Percentiles rank a stretch among this genome's conserved stretches.
Conservation (phyloP, 2,329 filamentous ascomycete genomes). For the Hypoxylon sp. region DNA sequence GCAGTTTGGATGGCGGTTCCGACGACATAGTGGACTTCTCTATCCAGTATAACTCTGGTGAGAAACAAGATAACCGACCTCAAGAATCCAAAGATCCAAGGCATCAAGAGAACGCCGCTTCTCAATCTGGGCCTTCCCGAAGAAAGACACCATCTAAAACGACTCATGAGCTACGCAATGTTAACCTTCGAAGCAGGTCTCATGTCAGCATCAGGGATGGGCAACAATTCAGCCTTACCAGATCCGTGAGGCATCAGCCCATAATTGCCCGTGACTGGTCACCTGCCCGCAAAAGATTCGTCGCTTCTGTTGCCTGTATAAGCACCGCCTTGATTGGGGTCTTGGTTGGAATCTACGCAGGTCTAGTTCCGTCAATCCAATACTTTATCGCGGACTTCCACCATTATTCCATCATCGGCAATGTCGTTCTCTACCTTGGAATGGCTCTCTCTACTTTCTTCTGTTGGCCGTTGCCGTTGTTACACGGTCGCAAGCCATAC, state of each 20-base stretch:
- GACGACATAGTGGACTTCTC: slow-evolving; percentile 43
- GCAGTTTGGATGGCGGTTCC: slow-evolving; percentile 45
- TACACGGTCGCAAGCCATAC: slow-evolving; percentile 82
- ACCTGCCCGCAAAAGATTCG: slow-evolving; percentile 70
- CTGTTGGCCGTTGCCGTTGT: slow-evolving; percentile 76
- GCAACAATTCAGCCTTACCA: slow-evolving; percentile 61
- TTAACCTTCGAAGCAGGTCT: slow-evolving; percentile 59
- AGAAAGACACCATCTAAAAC: slow-evolving; percentile 21
- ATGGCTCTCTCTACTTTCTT: slow-evolving; percentile 75
- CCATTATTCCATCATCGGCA: slow-evolving; percentile 75
- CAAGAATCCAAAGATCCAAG: slow-evolving; percentile 10
- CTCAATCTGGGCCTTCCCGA: slow-evolving; percentile 11
- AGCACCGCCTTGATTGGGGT: slow-evolving; percentile 77
- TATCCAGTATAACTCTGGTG: slow-evolving; percentile 31
- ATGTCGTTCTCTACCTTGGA: slow-evolving; percentile 76
- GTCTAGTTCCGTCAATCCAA: slow-evolving; percentile 80
- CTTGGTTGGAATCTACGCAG: slow-evolving; percentile 78
- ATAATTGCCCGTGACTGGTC: slow-evolving; percentile 79
- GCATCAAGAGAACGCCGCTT: slow-evolving; percentile 7
- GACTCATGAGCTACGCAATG: slow-evolving; percentile 39
- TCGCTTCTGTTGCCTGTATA: slow-evolving; percentile 73
- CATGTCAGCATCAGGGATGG: slow-evolving; percentile 63
- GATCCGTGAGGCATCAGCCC: slow-evolving; percentile 66
- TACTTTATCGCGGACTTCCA: slow-evolving; percentile 76
- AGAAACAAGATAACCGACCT: slow-evolving; percentile 11